Conservation (phyloP, 192 early-diverging fungal genomes). For the Thamnidium elegans region DNA sequence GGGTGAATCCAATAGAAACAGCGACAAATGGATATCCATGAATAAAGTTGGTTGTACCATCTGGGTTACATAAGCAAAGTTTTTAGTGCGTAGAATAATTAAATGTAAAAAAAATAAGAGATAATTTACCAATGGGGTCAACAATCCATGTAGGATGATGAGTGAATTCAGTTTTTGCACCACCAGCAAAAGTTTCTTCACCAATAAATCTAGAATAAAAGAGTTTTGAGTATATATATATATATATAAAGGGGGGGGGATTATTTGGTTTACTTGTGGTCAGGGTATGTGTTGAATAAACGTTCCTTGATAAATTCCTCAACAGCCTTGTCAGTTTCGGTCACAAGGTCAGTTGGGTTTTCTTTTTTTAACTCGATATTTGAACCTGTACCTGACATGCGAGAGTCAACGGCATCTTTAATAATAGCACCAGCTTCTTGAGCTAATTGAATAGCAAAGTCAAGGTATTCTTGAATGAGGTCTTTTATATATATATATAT, state of each 20-base stretch:
- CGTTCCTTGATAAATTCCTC: conserved; percentile 67
- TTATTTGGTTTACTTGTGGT: conserved; percentile 48
- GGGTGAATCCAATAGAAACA: conserved; percentile 81
- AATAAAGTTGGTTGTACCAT: conserved; percentile 79
- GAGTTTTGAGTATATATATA: neutral
- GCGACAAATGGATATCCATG: conserved; percentile 81
- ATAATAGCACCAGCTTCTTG: conserved; percentile 59
- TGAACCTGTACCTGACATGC: conserved; percentile 39
- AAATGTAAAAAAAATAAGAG: neutral
- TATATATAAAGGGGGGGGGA: neutral
- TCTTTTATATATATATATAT: neutral
- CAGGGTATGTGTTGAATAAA: conserved; percentile 58
- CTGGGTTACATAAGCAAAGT: conserved; percentile 12
- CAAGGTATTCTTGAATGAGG: conserved; percentile 17
- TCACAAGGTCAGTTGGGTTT: conserved; percentile 79
- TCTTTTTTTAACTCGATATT: conserved; percentile 52
- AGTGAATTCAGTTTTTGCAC: conserved; percentile 50
- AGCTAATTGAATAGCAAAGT: conserved; percentile 52
- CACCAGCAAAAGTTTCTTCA: conserved; percentile 76
- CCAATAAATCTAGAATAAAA: conserved; percentile 67
- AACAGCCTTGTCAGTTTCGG: conserved; percentile 80
- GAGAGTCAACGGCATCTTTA: conserved; percentile 48
- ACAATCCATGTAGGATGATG: conserved; percentile 86
- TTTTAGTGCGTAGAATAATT: too few relatives aligned
- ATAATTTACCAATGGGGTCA: conserved; percentile 73